Percentiles rank a stretch among this genome's conserved stretches.
These are phyloP conservation scores for Leishmania arabica DNA, from an alignment of 208 protist species.

Conservation along the genomic window DNA sequence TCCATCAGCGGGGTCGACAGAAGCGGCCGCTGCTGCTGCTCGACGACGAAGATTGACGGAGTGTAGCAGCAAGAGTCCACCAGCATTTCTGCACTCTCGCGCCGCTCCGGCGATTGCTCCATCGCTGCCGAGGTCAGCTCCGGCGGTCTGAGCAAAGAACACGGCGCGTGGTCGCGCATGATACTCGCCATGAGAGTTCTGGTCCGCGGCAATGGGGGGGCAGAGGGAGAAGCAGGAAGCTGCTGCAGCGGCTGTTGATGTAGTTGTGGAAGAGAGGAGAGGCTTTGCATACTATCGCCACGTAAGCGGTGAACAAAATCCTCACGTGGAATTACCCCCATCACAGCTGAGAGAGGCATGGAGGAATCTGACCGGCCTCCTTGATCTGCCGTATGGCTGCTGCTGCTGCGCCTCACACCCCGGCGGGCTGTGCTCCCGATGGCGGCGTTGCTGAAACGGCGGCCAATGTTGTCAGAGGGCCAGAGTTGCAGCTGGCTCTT, in stretches of 20 bases:
- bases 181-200: neutral
- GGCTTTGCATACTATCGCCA: neutral
- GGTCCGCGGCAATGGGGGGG: neutral
- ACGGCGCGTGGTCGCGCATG: neutral
- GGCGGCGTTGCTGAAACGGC: neutral
- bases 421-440: neutral
- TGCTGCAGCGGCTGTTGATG: neutral
- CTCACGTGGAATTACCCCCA: slow-evolving; percentile 1
- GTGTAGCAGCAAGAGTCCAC: slow-evolving; percentile 3
- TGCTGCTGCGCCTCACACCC: neutral
- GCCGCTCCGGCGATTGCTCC: neutral
- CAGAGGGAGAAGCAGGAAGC: neutral
- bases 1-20: neutral
- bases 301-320: neutral
- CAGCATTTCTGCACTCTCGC: neutral
- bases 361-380: neutral
- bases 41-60: neutral
- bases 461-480: neutral
- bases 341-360: neutral
- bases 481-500: neutral
- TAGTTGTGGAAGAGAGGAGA: neutral
- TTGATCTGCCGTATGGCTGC: neutral
- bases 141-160: neutral
- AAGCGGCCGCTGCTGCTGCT: neutral
- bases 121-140: slow-evolving; percentile 1